These are phyloP conservation scores for Fabrea salina DNA, from an alignment of 169 alveolate genomes.

Conservation along the genomic window DNA sequence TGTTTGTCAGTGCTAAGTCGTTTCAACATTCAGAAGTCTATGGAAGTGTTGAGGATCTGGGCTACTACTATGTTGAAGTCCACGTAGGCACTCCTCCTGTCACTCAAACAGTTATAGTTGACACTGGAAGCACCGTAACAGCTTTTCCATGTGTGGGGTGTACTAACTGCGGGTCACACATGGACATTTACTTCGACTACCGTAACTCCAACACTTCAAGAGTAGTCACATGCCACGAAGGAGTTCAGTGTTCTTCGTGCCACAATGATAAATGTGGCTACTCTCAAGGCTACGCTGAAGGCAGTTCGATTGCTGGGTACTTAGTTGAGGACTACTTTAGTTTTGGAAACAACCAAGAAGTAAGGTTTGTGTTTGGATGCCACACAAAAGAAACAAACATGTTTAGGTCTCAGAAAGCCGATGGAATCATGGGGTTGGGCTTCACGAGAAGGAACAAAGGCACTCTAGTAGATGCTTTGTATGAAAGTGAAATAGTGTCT, in stretches of 20 bases:
- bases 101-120: constrained; percentile 36
- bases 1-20: no score
- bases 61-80: constrained; percentile 37
- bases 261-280: constrained; percentile 58
- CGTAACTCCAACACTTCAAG: not conserved
- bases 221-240: constrained; percentile 1
- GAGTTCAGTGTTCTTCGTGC: constrained; percentile 29
- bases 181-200: constrained; percentile 24
- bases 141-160: constrained; percentile 41
- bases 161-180: constrained; percentile 33
- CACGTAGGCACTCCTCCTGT: constrained; percentile 27
- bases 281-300: constrained; percentile 77
- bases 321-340: constrained; percentile 55
- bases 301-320: constrained; percentile 75
- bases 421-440: constrained; percentile 85
- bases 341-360: constrained; percentile 61
- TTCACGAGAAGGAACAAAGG: constrained; percentile 21
- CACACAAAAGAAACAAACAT: constrained; percentile 74
- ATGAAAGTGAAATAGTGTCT: constrained; percentile 25
- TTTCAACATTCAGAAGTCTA: constrained; percentile 22
- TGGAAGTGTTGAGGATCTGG: constrained; percentile 31
- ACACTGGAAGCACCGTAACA: constrained; percentile 38
- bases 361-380: constrained; percentile 70
- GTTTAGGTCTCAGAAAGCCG: constrained; percentile 80
- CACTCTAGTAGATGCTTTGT: constrained; percentile 51